These are phyloP conservation scores for Debaryomycetaceae sp. DNA, from an alignment of 1,139 yeast species.

Conservation along the genomic window DNA sequence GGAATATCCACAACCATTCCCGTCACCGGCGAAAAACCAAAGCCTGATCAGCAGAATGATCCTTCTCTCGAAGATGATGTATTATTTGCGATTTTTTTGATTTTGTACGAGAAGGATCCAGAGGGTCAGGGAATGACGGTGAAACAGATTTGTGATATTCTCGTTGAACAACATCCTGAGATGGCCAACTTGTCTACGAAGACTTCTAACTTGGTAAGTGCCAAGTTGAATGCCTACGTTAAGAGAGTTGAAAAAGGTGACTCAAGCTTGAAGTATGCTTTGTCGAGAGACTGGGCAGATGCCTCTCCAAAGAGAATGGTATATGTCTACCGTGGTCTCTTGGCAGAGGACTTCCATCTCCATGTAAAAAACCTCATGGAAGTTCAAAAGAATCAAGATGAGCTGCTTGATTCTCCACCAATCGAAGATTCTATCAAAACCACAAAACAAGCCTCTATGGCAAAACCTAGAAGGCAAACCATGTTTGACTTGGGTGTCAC, in stretches of 20 bases:
- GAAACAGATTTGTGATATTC: conserved; percentile 74
- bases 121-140: conserved; percentile 79
- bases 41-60: conserved; percentile 59
- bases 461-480: conserved; percentile 45
- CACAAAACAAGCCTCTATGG: conserved; percentile 20
- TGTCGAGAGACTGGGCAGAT: conserved; percentile 86
- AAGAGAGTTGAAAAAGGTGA: conserved; percentile 82
- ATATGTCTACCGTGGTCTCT: conserved; percentile 73
- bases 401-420: conserved; percentile 5
- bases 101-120: conserved; percentile 64
- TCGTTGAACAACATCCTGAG: conserved; percentile 71
- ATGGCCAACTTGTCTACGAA: conserved; percentile 77
- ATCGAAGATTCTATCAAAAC: conserved; percentile 20
- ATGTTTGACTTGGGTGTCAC: conserved; percentile 47
- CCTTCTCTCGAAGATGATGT: conserved; percentile 72
- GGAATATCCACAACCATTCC: conserved; percentile 79
- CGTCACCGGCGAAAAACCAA: conserved; percentile 76
- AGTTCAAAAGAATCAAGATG: conserved; percentile 23
- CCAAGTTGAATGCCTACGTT: conserved; percentile 78
- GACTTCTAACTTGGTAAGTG: conserved; percentile 77
- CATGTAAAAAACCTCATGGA: conserved; percentile 61
- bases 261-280: conserved; percentile 62
- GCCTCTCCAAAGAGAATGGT: conserved; percentile 87
- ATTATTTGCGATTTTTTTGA: conserved; percentile 66
- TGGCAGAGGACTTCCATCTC: conserved; percentile 66